Conservation (phyloP, 2,329 filamentous ascomycete genomes). For the Ophiostoma sp. region DNA sequence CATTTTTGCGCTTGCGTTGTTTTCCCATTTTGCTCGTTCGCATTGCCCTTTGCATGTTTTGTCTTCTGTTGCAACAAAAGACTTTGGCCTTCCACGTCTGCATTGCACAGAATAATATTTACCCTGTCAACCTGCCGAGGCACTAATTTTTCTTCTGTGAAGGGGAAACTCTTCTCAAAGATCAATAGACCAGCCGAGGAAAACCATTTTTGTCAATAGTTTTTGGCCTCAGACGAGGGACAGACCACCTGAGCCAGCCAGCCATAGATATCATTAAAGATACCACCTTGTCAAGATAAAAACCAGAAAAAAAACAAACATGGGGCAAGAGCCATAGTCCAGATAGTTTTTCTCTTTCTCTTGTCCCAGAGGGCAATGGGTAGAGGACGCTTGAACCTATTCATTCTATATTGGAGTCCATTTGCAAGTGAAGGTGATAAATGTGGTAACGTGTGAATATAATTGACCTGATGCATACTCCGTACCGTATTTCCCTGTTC, state of each 20-base stretch:
- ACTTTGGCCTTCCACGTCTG: neutral
- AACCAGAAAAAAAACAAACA: neutral
- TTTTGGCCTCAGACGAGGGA: conserved; percentile 26
- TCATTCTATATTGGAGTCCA: conserved; percentile 33
- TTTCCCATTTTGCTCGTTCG: neutral
- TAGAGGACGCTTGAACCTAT: conserved; percentile 59
- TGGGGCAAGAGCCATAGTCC: conserved; percentile 4
- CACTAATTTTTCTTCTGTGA: conserved; percentile 17
- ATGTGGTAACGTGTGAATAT: neutral
- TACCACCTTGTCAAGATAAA: conserved; percentile 7
- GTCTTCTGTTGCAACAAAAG: neutral
- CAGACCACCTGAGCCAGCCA: conserved; percentile 37
- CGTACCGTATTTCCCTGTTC: conserved; percentile 12
- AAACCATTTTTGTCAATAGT: conserved; percentile 17
- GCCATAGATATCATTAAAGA: conserved; percentile 24
- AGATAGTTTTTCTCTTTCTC: neutral
- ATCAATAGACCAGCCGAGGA: conserved; percentile 24
- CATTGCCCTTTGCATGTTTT: neutral
- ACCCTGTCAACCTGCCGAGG: conserved; percentile 25
- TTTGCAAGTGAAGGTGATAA: neutral
- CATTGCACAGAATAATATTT: neutral
- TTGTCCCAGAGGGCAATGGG: conserved; percentile 35
- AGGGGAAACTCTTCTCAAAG: neutral
- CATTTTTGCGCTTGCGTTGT: conserved; percentile 13
- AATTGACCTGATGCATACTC: neutral